phyloP scores from a whole-genome alignment of 208 protist genomes.

The Leptomonas pyrrhocoris region DNA sequence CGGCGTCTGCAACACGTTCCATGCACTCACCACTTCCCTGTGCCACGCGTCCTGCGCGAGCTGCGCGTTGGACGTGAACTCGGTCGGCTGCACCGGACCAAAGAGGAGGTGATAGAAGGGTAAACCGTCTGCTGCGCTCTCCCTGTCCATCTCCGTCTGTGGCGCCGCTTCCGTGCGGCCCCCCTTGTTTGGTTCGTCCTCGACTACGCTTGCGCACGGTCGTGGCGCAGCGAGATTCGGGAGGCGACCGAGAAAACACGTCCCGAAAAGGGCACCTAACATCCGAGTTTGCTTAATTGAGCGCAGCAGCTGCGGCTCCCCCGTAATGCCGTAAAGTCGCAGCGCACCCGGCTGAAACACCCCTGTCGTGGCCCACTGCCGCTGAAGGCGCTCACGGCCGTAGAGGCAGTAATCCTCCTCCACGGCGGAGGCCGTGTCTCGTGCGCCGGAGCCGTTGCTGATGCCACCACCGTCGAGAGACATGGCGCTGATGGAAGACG shows the following conservation, averaged over 20 bases:
- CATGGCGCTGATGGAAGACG: conserved; percentile 2
- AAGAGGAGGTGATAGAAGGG: conserved; percentile 29
- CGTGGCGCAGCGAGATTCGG: too few relatives aligned
- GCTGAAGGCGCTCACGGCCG: conserved; percentile 39
- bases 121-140: not conserved
- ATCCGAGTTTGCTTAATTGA: conserved; percentile 40
- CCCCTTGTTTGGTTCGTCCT: not conserved
- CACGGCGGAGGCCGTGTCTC: conserved; percentile 15
- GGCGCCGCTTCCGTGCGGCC: not conserved
- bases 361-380: conserved; percentile 38
- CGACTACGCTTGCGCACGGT: not conserved
- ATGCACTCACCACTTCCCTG: conserved; percentile 18
- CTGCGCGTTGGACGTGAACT: not conserved
- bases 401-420: conserved; percentile 60
- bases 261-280: conserved; percentile 44
- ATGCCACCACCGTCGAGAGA: conserved; percentile 30
- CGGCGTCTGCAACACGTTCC: conserved; percentile 41
- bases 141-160: not conserved
- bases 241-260: conserved; percentile 33
- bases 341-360: conserved; percentile 42
- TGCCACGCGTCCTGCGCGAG: conserved; percentile 10
- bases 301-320: conserved; percentile 36
- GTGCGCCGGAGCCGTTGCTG: conserved; percentile 12
- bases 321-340: conserved; percentile 53
- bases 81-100: conserved; percentile 8